A percentile compares a stretch with the other conserved stretches of the same genome.
phyloP scores from a whole-genome alignment of 345 rosid genomes.

The Iberis pinnata region DNA sequence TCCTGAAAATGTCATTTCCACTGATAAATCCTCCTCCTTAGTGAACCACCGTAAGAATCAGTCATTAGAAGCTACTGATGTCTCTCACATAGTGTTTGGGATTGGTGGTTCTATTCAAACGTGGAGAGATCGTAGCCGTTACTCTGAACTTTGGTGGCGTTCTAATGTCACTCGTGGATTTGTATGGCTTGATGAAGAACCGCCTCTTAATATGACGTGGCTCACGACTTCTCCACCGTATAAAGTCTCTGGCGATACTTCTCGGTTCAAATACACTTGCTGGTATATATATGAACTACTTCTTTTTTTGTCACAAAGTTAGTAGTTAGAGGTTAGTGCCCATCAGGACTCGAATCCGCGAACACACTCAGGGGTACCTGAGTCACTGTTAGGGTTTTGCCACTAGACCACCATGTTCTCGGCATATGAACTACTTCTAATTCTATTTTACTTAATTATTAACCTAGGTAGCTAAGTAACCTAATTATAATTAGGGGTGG shows the following conservation, averaged over 20 bases:
- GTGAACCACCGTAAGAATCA: neutral
- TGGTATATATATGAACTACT: slow-evolving; percentile 31
- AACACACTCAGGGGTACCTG: too few species aligned
- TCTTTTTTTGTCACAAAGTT: too few species aligned
- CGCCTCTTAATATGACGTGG: slow-evolving; percentile 36
- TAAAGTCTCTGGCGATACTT: slow-evolving; percentile 56
- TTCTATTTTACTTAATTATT: too few species aligned
- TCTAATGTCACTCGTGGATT: slow-evolving; percentile 63
- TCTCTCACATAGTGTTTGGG: slow-evolving; percentile 66
- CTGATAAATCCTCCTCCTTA: slow-evolving; percentile 31
- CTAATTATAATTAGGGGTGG: too few species aligned
- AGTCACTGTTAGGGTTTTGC: too few species aligned
- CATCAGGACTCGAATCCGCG: too few species aligned
- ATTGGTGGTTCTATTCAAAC: slow-evolving; percentile 76
- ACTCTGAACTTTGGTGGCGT: slow-evolving; percentile 73
- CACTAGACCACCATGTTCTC: too few species aligned
- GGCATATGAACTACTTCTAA: too few species aligned
- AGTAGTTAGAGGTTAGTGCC: too few species aligned
- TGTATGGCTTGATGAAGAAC: slow-evolving; percentile 75
- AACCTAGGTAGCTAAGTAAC: too few species aligned
- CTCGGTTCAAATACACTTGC: slow-evolving; percentile 59
- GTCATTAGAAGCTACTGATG: slow-evolving; percentile 29
- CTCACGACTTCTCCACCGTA: slow-evolving; percentile 49
- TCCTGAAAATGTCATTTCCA: slow-evolving; percentile 35
- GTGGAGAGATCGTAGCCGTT: slow-evolving; percentile 60